Evolutionary conservation across 148 eudicot genomes (phyloP).

Genomic region (Fallopia convolvulus): DNA sequence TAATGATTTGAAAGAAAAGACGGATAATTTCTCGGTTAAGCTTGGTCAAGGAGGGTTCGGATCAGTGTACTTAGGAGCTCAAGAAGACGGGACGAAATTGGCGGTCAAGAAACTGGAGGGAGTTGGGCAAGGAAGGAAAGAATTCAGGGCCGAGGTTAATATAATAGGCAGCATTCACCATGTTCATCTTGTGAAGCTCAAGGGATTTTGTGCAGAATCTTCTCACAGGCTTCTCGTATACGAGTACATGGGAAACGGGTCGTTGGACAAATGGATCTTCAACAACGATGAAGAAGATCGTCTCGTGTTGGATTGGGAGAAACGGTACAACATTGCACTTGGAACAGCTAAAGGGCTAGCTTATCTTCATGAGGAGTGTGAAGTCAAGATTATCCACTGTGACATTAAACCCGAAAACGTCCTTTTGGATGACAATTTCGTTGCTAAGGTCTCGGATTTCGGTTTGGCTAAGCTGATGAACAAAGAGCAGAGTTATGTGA

Average conservation of each 20-base stretch:
- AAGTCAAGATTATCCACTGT: slow-evolving; percentile 82
- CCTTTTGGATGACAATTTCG: slow-evolving; percentile 67
- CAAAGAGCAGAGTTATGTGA: slow-evolving; percentile 79
- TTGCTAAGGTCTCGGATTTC: slow-evolving; percentile 88
- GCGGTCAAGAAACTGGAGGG: slow-evolving; percentile 93
- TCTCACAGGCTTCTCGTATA: slow-evolving; percentile 75
- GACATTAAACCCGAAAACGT: slow-evolving; percentile 96
- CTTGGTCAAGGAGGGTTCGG: slow-evolving; percentile 99
- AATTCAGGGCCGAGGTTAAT: slow-evolving; percentile 91
- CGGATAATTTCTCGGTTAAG: slow-evolving; percentile 50
- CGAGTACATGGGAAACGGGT: slow-evolving; percentile 81
- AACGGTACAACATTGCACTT: slow-evolving; percentile 69
- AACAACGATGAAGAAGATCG: slow-evolving; percentile 36
- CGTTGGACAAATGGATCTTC: slow-evolving; percentile 90
- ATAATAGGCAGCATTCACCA: slow-evolving; percentile 96
- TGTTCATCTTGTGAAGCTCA: slow-evolving; percentile 70
- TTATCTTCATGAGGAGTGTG: slow-evolving; percentile 93
- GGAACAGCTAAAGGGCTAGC: slow-evolving; percentile 96
- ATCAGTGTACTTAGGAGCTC: slow-evolving; percentile 69
- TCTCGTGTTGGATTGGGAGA: slow-evolving; percentile 68
- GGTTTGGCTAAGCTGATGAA: slow-evolving; percentile 94
- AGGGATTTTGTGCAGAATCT: slow-evolving; percentile 86
- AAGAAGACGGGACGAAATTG: slow-evolving; percentile 53
- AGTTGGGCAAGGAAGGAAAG: slow-evolving; percentile 88
- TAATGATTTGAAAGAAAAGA: slow-evolving; percentile 59